These are phyloP conservation scores for Botryobasidium botryosum DNA, from an alignment of 768 basidiomycete species.

Conservation along the genomic window DNA sequence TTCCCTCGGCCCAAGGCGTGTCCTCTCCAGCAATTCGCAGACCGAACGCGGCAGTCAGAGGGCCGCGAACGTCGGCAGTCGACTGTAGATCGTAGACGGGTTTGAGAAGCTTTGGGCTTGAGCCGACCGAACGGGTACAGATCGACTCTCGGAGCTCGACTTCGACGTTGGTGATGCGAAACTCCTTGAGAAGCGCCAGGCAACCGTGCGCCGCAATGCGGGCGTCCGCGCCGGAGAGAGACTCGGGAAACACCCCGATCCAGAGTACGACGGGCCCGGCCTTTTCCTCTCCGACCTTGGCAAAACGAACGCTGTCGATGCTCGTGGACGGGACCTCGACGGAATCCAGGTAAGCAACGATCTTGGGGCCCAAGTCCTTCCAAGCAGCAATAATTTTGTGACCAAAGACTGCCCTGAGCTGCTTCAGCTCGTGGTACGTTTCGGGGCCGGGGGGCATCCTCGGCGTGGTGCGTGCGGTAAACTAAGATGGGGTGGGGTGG, in stretches of 20 bases:
- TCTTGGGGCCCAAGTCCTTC: slow-evolving; percentile 11
- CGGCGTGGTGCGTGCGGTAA: too few relatives aligned
- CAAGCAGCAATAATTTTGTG: slow-evolving; percentile 3
- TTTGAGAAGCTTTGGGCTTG: slow-evolving; percentile 8
- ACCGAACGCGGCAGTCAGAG: slow-evolving; percentile 8
- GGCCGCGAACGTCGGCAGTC: slow-evolving; percentile 3
- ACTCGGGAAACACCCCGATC: slow-evolving; percentile 10
- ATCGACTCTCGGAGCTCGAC: slow-evolving; percentile 9
- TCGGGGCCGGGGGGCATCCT: slow-evolving; percentile 6
- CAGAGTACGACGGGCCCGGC: slow-evolving; percentile 10
- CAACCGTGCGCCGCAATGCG: slow-evolving; percentile 8
- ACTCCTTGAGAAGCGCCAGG: slow-evolving; percentile 8
- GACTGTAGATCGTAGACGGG: slow-evolving; percentile 10
- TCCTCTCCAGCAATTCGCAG: slow-evolving; percentile 1
- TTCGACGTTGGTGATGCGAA: slow-evolving; percentile 9
- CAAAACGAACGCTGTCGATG: slow-evolving; percentile 9
- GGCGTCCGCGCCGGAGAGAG: slow-evolving; percentile 4
- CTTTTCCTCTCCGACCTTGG: slow-evolving; percentile 7
- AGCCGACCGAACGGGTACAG: slow-evolving; percentile 3
- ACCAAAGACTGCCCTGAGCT: slow-evolving; percentile 7
- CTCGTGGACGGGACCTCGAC: slow-evolving; percentile 10
- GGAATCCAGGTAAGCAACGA: slow-evolving; percentile 9
- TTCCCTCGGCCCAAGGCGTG: slow-evolving; percentile 5
- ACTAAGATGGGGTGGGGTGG: slow-evolving; percentile 6
- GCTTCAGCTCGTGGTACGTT: slow-evolving; percentile 4